A percentile compares a stretch with the other conserved stretches of the same genome.
Evolutionary conservation across 2,329 filamentous ascomycete species (phyloP).

Genomic region (Ophiostoma himal-ulmi): DNA sequence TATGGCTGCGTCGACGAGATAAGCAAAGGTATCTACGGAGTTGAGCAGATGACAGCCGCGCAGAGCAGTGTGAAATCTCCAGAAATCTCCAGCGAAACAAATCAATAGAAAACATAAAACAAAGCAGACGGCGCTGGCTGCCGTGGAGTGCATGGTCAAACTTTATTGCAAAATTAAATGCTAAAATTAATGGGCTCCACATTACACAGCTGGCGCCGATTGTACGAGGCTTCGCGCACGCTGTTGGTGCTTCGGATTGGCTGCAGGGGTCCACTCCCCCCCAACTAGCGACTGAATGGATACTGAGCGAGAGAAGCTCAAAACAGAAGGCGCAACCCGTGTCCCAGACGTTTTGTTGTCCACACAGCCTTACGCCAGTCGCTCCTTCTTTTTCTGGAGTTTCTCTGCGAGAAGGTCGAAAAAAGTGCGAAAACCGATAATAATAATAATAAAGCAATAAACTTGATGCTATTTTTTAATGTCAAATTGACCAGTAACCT

Average conservation of each 20-base stretch:
- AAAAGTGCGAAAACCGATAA: not conserved
- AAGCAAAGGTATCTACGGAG: not conserved
- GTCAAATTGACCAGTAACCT: not conserved
- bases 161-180: not conserved
- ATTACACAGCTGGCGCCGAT: not conserved
- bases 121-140: slow-evolving; percentile 12
- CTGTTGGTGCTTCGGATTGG: slow-evolving; percentile 23
- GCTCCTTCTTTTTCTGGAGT: not conserved
- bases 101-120: slow-evolving; percentile 10
- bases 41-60: not conserved
- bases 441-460: not conserved
- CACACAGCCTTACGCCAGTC: slow-evolving; percentile 9
- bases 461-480: not conserved
- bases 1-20: not conserved
- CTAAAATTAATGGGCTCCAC: not conserved
- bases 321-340: not conserved
- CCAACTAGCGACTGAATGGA: not conserved
- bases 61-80: not conserved
- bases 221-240: slow-evolving; percentile 23
- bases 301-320: not conserved
- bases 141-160: not conserved
- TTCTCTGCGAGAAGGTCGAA: not conserved
- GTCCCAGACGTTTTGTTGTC: not conserved
- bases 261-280: slow-evolving; percentile 20
- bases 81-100: not conserved